These are phyloP conservation scores for Rhodotorula sp. DNA, from an alignment of 1,284 basidiomycete species.

Conservation along the genomic window DNA sequence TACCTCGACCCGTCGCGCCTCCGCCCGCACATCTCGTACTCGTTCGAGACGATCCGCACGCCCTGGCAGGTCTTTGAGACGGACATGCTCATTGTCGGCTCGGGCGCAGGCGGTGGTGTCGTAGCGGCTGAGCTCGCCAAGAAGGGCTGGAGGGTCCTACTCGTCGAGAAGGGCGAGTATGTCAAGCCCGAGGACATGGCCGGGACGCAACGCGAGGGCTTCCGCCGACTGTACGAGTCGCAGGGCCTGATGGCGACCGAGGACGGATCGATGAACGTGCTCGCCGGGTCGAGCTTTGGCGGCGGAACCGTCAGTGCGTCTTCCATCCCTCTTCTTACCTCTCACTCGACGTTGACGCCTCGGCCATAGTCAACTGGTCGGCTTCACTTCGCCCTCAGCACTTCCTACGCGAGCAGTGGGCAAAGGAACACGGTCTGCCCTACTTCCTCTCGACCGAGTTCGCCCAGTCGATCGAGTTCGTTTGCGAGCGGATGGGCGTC, in stretches of 20 bases:
- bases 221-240: slow-evolving; percentile 52
- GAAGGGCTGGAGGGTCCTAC: slow-evolving; percentile 51
- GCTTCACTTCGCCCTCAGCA: slow-evolving; percentile 53
- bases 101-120: slow-evolving; percentile 55
- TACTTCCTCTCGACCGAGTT: slow-evolving; percentile 51
- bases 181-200: slow-evolving; percentile 50
- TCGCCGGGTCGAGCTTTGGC: slow-evolving; percentile 55
- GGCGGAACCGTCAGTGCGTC: slow-evolving; percentile 52
- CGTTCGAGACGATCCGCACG: slow-evolving; percentile 28
- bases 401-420: slow-evolving; percentile 53
- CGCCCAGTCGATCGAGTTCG: slow-evolving; percentile 51
- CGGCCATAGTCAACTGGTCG: slow-evolving; percentile 55
- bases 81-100: slow-evolving; percentile 52
- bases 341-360: background rate
- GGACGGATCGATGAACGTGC: slow-evolving; percentile 51
- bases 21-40: slow-evolving; percentile 23
- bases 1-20: slow-evolving; percentile 15
- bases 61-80: slow-evolving; percentile 36
- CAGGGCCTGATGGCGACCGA: slow-evolving; percentile 53
- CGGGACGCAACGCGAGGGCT: slow-evolving; percentile 50
- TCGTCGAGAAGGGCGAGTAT: slow-evolving; percentile 56
- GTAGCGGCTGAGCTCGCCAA: slow-evolving; percentile 51
- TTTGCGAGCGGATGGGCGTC: slow-evolving; percentile 53
- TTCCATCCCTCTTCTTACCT: no score
- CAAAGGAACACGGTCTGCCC: slow-evolving; percentile 49